Percentiles rank a stretch among this genome's conserved stretches.
Evolutionary conservation across 768 basidiomycete species (phyloP).

Genomic region (Tulasnella sp.): DNA sequence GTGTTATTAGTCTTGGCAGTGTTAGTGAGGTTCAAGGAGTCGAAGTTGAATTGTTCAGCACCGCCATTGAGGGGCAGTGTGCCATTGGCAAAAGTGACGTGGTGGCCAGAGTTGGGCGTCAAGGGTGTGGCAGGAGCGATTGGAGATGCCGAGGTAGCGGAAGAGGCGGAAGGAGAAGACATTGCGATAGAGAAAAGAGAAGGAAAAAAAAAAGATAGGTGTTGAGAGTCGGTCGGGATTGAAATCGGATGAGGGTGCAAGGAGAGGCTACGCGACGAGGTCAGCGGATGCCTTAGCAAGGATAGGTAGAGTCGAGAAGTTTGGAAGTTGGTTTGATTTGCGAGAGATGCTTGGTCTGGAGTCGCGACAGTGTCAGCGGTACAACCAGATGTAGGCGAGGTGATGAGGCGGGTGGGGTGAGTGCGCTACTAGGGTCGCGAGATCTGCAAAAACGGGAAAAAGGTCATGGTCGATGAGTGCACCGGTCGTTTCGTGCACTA

Average conservation of each 20-base stretch:
- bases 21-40: neutral
- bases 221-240: neutral
- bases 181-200: conserved; percentile 8
- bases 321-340: neutral
- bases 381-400: conserved; percentile 28
- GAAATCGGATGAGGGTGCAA: neutral
- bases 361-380: conserved; percentile 40
- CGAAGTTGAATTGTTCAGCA: conserved; percentile 8
- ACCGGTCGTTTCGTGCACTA: conserved; percentile 18
- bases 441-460: conserved; percentile 39
- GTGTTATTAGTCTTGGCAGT: conserved; percentile 7
- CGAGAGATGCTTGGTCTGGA: conserved; percentile 20
- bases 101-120: conserved; percentile 11
- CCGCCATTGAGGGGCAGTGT: neutral
- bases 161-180: conserved; percentile 11
- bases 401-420: conserved; percentile 20
- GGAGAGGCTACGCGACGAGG: conserved; percentile 19
- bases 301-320: conserved; percentile 12
- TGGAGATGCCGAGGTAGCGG: conserved; percentile 15
- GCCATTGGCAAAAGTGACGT: conserved; percentile 12
- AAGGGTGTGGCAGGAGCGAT: conserved; percentile 10
- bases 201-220: no score
- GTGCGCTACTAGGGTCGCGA: conserved; percentile 72
- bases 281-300: conserved; percentile 17
- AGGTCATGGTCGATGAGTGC: neutral